phyloP scores from a whole-genome alignment of 2,329 filamentous ascomycete genomes.

The Waltergamsia citrina region DNA sequence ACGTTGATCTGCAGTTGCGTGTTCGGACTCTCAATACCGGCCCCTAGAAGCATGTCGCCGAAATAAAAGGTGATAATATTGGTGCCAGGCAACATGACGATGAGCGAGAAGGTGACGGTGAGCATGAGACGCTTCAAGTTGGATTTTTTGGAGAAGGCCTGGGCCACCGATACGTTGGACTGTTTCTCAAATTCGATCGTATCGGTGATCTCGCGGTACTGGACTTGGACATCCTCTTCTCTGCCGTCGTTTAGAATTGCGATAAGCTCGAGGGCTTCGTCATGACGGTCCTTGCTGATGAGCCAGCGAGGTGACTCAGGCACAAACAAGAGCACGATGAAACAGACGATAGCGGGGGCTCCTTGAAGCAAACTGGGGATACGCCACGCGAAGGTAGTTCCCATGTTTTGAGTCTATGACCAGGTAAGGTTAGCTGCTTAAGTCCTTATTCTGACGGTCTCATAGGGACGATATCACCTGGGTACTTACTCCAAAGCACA shows the following conservation, averaged over 20 bases:
- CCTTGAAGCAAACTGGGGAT: constrained; percentile 16
- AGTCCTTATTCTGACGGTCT: neutral
- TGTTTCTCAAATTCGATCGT: constrained; percentile 4
- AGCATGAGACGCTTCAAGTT: constrained; percentile 3
- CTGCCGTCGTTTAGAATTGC: neutral
- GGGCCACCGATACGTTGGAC: neutral
- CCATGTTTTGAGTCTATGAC: constrained; percentile 11
- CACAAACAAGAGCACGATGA: constrained; percentile 12
- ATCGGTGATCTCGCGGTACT: constrained; percentile 5
- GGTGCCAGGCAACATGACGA: constrained; percentile 8
- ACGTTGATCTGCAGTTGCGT: constrained; percentile 12
- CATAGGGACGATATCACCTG: neutral
- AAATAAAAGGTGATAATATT: constrained; percentile 8
- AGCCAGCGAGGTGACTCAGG: constrained; percentile 22
- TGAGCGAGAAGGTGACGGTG: constrained; percentile 5
- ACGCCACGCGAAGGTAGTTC: constrained; percentile 18
- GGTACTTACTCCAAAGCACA: constrained; percentile 12
- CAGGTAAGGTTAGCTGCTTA: neutral
- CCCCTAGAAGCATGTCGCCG: constrained; percentile 4
- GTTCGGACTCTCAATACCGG: constrained; percentile 4
- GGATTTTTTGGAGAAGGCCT: neutral
- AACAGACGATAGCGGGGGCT: neutral
- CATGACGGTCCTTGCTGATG: constrained; percentile 8
- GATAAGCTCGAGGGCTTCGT: constrained; percentile 8
- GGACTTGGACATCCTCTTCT: constrained; percentile 1